phyloP scores from a whole-genome alignment of 768 basidiomycete genomes.

The Mycena polygramma region DNA sequence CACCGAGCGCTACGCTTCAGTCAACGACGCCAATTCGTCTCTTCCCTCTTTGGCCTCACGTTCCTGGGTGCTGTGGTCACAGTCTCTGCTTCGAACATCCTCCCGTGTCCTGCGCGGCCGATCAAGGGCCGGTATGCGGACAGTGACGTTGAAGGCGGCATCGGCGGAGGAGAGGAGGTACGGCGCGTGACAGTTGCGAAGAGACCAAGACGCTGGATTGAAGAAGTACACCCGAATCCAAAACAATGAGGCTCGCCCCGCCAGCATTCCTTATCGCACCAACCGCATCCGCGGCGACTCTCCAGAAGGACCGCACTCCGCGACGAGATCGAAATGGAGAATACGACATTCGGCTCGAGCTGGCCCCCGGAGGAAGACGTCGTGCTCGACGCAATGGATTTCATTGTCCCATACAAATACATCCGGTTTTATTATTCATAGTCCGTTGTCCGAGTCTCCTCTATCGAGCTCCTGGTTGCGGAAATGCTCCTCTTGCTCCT shows the following conservation, averaged over 20 bases:
- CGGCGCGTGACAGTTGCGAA: conserved; percentile 66
- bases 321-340: conserved; percentile 31
- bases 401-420: conserved; percentile 31
- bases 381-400: neutral
- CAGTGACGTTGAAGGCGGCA: conserved; percentile 46
- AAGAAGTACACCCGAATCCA: conserved; percentile 68
- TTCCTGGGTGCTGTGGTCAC: conserved; percentile 84
- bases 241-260: conserved; percentile 34
- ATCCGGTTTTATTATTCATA: conserved; percentile 41
- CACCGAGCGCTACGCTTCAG: conserved; percentile 71
- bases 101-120: conserved; percentile 84
- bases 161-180: conserved; percentile 40
- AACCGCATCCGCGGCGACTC: neutral
- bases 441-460: conserved; percentile 40
- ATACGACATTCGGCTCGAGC: neutral
- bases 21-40: conserved; percentile 79
- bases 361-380: neutral
- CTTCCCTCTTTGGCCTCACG: conserved; percentile 84
- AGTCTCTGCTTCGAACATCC: conserved; percentile 81
- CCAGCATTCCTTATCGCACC: neutral
- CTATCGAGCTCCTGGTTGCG: conserved; percentile 53
- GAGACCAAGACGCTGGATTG: conserved; percentile 84
- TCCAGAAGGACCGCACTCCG: conserved; percentile 3
- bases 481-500: conserved; percentile 72
- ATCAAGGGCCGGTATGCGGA: conserved; percentile 73